phyloP scores from a whole-genome alignment of 1,284 basidiomycete genomes.

The Bondarzewia mesenterica region DNA sequence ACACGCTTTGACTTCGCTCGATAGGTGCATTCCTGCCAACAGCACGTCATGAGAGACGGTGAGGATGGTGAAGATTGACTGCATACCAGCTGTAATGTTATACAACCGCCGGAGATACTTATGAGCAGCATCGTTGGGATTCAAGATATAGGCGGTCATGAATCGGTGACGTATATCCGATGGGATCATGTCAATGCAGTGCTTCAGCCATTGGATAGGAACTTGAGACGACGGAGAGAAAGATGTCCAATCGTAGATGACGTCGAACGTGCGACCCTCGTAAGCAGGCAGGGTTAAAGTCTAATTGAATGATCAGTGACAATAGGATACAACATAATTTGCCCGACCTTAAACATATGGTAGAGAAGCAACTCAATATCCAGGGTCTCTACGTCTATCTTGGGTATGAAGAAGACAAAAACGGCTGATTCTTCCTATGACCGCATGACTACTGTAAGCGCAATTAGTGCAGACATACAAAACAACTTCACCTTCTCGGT shows the following conservation, averaged over 20 bases:
- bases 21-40: constrained; percentile 43
- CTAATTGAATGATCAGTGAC: constrained; percentile 16
- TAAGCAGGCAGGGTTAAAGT: constrained; percentile 35
- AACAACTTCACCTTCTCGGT: constrained; percentile 34
- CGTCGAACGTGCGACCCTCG: constrained; percentile 50
- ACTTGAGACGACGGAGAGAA: constrained; percentile 74
- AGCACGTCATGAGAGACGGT: not conserved
- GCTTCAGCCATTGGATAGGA: constrained; percentile 77
- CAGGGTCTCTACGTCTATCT: constrained; percentile 74
- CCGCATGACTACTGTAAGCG: no score
- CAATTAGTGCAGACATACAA: not conserved
- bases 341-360: constrained; percentile 68
- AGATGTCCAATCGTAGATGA: constrained; percentile 79
- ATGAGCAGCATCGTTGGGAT: constrained; percentile 70
- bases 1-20: constrained; percentile 47
- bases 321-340: constrained; percentile 1
- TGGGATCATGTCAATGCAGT: constrained; percentile 73
- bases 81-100: constrained; percentile 62
- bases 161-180: constrained; percentile 53
- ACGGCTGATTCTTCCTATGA: constrained; percentile 44
- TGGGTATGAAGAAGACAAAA: constrained; percentile 57
- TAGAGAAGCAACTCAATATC: constrained; percentile 84
- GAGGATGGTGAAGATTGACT: no score
- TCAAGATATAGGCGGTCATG: constrained; percentile 60
- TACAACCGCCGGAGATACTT: constrained; percentile 71